Evolutionary conservation across 495 filamentous ascomycete species (phyloP).

Genomic region (Penicillium arizonense): DNA sequence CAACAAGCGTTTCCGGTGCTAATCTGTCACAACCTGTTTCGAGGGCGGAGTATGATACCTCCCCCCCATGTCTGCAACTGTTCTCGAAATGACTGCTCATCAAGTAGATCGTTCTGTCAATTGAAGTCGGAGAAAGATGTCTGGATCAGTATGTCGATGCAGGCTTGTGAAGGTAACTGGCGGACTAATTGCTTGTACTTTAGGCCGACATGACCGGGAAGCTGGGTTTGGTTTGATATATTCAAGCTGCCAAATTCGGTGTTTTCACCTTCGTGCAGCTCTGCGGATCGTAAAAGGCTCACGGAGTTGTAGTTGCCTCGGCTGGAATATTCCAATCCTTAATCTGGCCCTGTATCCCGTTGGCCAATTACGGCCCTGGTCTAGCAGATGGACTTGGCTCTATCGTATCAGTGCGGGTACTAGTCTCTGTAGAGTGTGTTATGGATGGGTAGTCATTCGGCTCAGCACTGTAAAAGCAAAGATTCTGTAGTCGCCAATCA

Average conservation of each 20-base stretch:
- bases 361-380: not conserved
- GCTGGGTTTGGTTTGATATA: not conserved
- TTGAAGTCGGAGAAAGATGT: constrained; percentile 58
- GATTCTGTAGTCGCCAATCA: constrained; percentile 19
- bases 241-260: not conserved
- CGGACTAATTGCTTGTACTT: constrained; percentile 53
- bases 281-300: constrained; percentile 8
- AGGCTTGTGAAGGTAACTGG: constrained; percentile 51
- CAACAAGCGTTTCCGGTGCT: constrained; percentile 5
- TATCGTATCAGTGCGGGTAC: not conserved
- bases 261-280: not conserved
- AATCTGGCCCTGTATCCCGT: constrained; percentile 7
- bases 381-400: not conserved
- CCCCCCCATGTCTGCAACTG: constrained; percentile 49
- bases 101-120: constrained; percentile 57
- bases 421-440: not conserved
- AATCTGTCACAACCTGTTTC: constrained; percentile 9
- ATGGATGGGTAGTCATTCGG: constrained; percentile 1
- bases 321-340: constrained; percentile 13
- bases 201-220: constrained; percentile 5
- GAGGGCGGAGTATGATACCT: constrained; percentile 15
- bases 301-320: constrained; percentile 11
- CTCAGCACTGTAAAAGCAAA: constrained; percentile 32
- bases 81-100: constrained; percentile 48
- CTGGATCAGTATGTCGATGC: constrained; percentile 50